Percentiles rank a stretch among this genome's conserved stretches.
phyloP scores from a whole-genome alignment of 2,329 filamentous ascomycete genomes.

The Beauveria varroae region DNA sequence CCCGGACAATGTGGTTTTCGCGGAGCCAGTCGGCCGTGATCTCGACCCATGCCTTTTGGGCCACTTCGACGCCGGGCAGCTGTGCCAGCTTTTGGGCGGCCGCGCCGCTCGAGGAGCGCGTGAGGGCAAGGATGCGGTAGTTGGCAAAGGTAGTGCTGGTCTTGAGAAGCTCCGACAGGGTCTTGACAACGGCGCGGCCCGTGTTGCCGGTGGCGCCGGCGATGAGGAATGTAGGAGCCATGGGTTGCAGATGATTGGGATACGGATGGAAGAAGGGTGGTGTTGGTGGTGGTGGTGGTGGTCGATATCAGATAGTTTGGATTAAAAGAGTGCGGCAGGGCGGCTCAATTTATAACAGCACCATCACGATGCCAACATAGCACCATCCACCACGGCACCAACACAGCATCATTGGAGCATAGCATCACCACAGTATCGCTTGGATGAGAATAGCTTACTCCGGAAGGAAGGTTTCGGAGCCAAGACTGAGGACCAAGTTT shows the following conservation, averaged over 20 bases:
- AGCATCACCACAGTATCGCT: too few relatives aligned
- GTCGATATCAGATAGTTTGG: too few relatives aligned
- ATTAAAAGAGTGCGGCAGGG: too few relatives aligned
- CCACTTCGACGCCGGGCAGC: background rate
- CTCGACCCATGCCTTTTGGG: background rate
- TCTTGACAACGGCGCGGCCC: background rate
- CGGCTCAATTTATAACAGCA: too few relatives aligned
- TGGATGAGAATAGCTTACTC: too few relatives aligned
- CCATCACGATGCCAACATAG: too few relatives aligned
- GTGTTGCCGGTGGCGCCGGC: background rate
- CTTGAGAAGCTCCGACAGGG: background rate
- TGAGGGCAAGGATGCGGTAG: background rate
- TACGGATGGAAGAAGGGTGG: too few relatives aligned
- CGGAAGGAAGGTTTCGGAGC: too few relatives aligned
- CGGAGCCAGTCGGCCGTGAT: background rate
- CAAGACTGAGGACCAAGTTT: too few relatives aligned
- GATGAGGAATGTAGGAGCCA: background rate
- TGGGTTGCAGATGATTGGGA: background rate
- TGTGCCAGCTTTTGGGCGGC: background rate
- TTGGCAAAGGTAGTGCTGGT: background rate
- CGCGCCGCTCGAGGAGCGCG: background rate
- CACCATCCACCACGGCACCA: too few relatives aligned
- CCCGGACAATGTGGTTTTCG: background rate
- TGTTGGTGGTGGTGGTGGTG: too few relatives aligned
- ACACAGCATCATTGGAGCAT: too few relatives aligned